phyloP scores from a whole-genome alignment of 2,329 filamentous ascomycete species.

The Lachnum nothofagi region DNA sequence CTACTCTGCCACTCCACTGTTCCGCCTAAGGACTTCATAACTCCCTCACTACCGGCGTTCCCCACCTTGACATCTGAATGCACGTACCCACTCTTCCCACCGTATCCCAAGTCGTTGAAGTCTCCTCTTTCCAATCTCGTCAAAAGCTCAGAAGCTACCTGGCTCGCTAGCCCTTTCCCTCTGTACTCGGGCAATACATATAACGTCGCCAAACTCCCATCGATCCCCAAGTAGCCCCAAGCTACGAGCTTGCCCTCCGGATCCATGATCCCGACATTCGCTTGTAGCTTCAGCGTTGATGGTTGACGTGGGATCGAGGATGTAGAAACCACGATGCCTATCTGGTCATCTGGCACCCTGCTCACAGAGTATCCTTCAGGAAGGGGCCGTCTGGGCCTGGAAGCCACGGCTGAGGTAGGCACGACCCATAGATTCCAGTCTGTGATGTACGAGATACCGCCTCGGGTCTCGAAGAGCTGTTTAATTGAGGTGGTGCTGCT shows the following conservation, averaged over 20 bases:
- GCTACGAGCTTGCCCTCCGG: constrained; percentile 18
- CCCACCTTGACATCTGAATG: constrained; percentile 30
- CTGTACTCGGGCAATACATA: constrained; percentile 28
- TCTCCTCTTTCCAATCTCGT: constrained; percentile 17
- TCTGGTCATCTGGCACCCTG: constrained; percentile 24
- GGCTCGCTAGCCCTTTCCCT: constrained; percentile 26
- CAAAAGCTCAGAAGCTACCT: constrained; percentile 23
- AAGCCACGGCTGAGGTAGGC: constrained; percentile 2
- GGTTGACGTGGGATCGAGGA: constrained; percentile 25
- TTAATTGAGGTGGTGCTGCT: constrained; percentile 12
- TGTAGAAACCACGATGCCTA: constrained; percentile 28
- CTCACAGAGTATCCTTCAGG: constrained; percentile 18
- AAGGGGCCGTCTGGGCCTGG: constrained; percentile 1
- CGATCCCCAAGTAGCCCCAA: constrained; percentile 30
- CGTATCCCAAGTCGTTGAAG: constrained; percentile 26
- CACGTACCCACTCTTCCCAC: constrained; percentile 27
- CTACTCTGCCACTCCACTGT: constrained; percentile 14
- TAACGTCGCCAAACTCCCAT: constrained; percentile 28
- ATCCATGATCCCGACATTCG: constrained; percentile 25
- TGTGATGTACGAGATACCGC: constrained; percentile 15
- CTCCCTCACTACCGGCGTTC: constrained; percentile 29
- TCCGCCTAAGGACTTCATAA: constrained; percentile 26
- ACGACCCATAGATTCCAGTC: constrained; percentile 25
- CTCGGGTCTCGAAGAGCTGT: constrained; percentile 7
- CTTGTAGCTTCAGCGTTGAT: constrained; percentile 21